Evolutionary conservation across 495 filamentous ascomycete species (phyloP).

Genomic region (Aspergillus baeticus): DNA sequence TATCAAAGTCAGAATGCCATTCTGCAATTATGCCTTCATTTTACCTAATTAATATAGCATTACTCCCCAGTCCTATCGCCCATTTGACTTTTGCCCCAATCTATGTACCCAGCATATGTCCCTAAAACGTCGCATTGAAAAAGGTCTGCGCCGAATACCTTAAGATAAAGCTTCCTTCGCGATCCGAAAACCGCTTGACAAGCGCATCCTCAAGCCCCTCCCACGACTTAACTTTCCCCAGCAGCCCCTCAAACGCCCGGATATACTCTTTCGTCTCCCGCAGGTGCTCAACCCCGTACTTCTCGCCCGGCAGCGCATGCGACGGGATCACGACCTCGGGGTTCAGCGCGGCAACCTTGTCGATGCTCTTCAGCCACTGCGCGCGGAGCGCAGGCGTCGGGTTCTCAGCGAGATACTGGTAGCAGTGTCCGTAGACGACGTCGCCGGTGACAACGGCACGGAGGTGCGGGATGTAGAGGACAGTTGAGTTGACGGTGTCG

Average conservation of each 20-base stretch:
- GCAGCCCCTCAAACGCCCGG: conserved; percentile 9
- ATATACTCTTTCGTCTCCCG: conserved; percentile 26
- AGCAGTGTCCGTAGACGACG: conserved; percentile 35
- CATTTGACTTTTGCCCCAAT: too few relatives aligned
- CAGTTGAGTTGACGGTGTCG: conserved; percentile 30
- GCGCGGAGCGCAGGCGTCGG: conserved; percentile 23
- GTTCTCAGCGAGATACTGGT: conserved; percentile 33
- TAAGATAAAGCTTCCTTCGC: neutral
- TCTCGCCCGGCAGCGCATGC: conserved; percentile 26
- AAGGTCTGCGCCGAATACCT: neutral
- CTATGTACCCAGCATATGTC: too few relatives aligned
- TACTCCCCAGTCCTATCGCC: too few relatives aligned
- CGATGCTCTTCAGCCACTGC: conserved; percentile 13
- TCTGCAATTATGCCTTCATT: too few relatives aligned
- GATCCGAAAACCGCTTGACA: neutral
- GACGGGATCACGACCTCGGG: conserved; percentile 31
- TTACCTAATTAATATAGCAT: too few relatives aligned
- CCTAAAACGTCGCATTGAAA: neutral
- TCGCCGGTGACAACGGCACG: conserved; percentile 31
- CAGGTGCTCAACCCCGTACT: conserved; percentile 26
- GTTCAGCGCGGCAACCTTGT: conserved; percentile 27
- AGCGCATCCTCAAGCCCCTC: neutral
- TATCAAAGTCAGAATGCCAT: too few relatives aligned
- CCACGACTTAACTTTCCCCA: neutral
- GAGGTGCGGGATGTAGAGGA: conserved; percentile 29